Evolutionary conservation across 164 flowering plant species (phyloP).

Genomic region (Cinnamomum chago): DNA sequence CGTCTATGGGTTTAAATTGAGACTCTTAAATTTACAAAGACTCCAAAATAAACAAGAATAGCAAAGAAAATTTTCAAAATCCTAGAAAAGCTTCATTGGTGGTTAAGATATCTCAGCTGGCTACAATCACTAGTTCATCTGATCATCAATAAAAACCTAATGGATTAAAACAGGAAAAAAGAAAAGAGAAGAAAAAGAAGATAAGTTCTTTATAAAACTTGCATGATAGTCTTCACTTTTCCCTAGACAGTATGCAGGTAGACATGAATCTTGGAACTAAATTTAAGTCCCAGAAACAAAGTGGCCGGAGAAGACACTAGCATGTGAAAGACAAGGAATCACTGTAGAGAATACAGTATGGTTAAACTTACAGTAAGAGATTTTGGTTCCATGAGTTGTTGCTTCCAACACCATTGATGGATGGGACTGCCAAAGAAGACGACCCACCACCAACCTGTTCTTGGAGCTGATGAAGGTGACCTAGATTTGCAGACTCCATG

Average conservation of each 20-base stretch:
- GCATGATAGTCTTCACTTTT: not conserved
- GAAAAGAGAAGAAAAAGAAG: not conserved
- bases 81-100: conserved; percentile 5
- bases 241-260: not conserved
- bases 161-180: no score
- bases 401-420: conserved; percentile 37
- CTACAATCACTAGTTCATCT: not conserved
- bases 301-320: not conserved
- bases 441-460: conserved; percentile 38
- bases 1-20: not conserved
- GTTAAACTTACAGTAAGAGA: conserved; percentile 48
- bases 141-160: not conserved
- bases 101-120: not conserved
- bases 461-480: conserved; percentile 51
- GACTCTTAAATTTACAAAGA: not conserved
- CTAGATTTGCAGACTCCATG: conserved; percentile 81
- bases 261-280: not conserved
- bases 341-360: not conserved
- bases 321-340: conserved; percentile 7
- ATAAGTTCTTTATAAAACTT: conserved; percentile 9
- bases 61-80: conserved; percentile 4
- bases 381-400: conserved; percentile 48
- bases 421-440: conserved; percentile 39
- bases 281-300: not conserved
- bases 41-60: not conserved